A percentile compares a stretch with the other conserved stretches of the same genome.
phyloP scores from a whole-genome alignment of 2,329 filamentous ascomycete species.

The Sphaerulina vaccinii region DNA sequence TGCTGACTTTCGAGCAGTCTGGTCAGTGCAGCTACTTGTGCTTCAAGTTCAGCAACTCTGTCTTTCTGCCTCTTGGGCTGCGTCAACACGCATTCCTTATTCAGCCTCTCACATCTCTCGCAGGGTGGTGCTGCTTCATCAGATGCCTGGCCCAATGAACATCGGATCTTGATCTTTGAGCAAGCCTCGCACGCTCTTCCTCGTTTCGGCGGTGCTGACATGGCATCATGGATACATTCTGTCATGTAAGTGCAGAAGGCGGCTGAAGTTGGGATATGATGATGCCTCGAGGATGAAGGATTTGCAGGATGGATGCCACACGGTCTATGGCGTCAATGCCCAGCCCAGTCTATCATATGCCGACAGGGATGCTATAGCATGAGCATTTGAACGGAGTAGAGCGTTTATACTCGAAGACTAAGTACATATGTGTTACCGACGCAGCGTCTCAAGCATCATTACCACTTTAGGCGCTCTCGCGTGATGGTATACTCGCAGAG shows the following conservation, averaged over 20 bases:
- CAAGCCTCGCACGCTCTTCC: conserved; percentile 23
- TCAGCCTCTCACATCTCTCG: conserved; percentile 31
- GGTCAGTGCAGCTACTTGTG: conserved; percentile 33
- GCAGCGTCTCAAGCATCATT: no score
- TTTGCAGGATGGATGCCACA: no score
- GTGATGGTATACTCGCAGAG: no score
- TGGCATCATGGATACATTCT: background rate
- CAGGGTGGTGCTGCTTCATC: conserved; percentile 27
- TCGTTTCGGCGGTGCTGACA: conserved; percentile 12
- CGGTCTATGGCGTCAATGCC: no score
- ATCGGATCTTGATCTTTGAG: conserved; percentile 18
- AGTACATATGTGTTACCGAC: no score
- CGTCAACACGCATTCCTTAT: conserved; percentile 31
- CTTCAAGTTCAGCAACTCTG: conserved; percentile 32
- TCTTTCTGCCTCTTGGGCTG: conserved; percentile 29
- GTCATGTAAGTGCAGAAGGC: background rate
- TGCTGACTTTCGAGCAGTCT: conserved; percentile 29
- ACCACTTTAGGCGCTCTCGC: no score
- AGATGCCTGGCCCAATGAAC: conserved; percentile 16
- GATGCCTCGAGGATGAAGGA: background rate
- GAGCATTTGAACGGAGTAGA: no score
- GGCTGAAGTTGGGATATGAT: no score
- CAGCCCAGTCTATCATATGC: no score
- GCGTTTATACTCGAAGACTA: no score
- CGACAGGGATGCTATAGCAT: no score